A percentile compares a stretch with the other conserved stretches of the same genome.
Conservation (phyloP, 108 stramenopile species). For the Epipyxis sp. region DNA sequence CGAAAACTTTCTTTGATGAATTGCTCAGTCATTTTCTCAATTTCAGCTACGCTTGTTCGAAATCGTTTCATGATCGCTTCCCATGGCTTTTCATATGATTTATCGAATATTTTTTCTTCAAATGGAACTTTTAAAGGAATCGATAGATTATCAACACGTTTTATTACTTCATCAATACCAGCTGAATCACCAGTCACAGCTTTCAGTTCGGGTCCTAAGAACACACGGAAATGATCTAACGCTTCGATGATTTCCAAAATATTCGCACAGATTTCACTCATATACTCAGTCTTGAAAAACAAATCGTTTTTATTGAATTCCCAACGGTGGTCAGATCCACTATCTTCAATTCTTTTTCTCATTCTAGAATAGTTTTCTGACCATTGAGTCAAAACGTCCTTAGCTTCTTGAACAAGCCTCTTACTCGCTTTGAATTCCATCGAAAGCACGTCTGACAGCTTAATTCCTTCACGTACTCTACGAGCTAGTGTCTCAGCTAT, state of each 20-base stretch:
- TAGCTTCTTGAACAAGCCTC: conserved; percentile 42
- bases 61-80: conserved; percentile 58
- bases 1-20: conserved; percentile 66
- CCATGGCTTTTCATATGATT: conserved; percentile 62
- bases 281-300: conserved; percentile 65
- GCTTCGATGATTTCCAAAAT: conserved; percentile 51
- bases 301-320: conserved; percentile 63
- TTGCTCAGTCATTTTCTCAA: conserved; percentile 59
- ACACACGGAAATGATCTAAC: conserved; percentile 62
- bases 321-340: conserved; percentile 62
- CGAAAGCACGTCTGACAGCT: conserved; percentile 9
- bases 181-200: conserved; percentile 61
- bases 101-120: conserved; percentile 53
- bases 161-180: conserved; percentile 61
- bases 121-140: conserved; percentile 31
- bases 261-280: conserved; percentile 59
- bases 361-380: conserved; percentile 57
- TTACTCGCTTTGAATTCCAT: neutral
- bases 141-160: conserved; percentile 42
- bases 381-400: conserved; percentile 59
- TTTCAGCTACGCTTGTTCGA: conserved; percentile 54
- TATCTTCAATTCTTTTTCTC: conserved; percentile 59
- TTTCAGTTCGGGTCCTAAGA: conserved; percentile 65
- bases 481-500: conserved; percentile 52
- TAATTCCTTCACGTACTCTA: conserved; percentile 23